Evolutionary conservation across 73 alveolate species (phyloP).

Genomic region (Paramecium caudatum): DNA sequence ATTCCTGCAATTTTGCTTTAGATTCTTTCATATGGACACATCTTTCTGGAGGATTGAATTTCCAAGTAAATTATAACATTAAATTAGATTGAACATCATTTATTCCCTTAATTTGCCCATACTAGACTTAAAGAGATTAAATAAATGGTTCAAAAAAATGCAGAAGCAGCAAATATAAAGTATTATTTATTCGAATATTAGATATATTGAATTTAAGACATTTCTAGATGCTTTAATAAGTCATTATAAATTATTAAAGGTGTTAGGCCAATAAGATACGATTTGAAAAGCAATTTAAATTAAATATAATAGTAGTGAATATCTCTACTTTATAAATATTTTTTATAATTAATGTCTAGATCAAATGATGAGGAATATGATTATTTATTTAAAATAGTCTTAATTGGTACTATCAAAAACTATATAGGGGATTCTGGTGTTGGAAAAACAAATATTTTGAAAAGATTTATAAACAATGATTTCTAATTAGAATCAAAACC

Average conservation of each 20-base stretch:
- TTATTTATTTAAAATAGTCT: constrained; percentile 74
- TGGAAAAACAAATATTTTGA: constrained; percentile 86
- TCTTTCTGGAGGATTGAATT: constrained; percentile 83
- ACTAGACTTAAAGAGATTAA: constrained; percentile 82
- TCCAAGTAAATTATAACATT: constrained; percentile 52
- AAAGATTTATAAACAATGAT: constrained; percentile 86
- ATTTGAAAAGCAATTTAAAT: too few species aligned
- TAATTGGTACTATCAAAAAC: constrained; percentile 54
- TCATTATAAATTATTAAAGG: constrained; percentile 75
- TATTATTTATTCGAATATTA: neutral
- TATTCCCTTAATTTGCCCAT: constrained; percentile 84
- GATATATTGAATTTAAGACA: constrained; percentile 75
- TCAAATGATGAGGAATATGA: constrained; percentile 75
- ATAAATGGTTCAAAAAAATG: constrained; percentile 75
- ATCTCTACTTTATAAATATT: too few species aligned
- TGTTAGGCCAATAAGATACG: constrained; percentile 72
- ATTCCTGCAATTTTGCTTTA: constrained; percentile 82
- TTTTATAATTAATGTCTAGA: constrained; percentile 68
- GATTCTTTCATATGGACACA: constrained; percentile 81
- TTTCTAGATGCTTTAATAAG: constrained; percentile 76
- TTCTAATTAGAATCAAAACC: constrained; percentile 83
- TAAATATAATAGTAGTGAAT: too few species aligned
- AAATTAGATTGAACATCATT: constrained; percentile 84
- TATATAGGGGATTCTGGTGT: constrained; percentile 91
- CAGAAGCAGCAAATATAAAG: constrained; percentile 78